These are phyloP conservation scores for Mycena epipterygia DNA, from an alignment of 768 basidiomycete genomes.

Conservation along the genomic window DNA sequence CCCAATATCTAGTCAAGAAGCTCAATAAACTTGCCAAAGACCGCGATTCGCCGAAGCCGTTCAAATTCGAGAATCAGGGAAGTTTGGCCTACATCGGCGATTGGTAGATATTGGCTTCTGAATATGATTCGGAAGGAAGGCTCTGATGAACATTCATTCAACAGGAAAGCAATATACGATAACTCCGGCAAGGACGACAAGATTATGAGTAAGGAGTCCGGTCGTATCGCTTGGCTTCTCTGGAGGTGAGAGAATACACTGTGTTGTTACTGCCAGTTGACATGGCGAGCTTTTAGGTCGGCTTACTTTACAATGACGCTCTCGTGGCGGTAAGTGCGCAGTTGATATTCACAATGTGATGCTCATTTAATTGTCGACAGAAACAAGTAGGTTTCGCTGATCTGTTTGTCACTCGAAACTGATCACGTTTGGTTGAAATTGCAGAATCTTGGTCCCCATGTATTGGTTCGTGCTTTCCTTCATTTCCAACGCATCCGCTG, in stretches of 20 bases:
- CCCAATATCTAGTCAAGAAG: conserved; percentile 72
- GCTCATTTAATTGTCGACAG: conserved; percentile 8
- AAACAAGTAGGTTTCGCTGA: conserved; percentile 32
- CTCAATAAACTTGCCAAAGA: conserved; percentile 75
- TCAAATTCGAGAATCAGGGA: conserved; percentile 80
- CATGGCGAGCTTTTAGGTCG: conserved; percentile 46
- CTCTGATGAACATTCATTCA: conserved; percentile 14
- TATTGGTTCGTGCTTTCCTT: conserved; percentile 64
- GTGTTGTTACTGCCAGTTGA: neutral
- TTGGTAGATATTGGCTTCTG: conserved; percentile 59
- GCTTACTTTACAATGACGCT: conserved; percentile 87
- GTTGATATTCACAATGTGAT: neutral
- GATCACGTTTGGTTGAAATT: neutral
- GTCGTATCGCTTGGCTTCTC: conserved; percentile 81
- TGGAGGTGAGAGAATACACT: conserved; percentile 64
- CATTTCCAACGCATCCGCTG: conserved; percentile 19
- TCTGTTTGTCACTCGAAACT: conserved; percentile 21
- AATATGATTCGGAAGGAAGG: neutral
- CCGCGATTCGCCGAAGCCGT: conserved; percentile 61
- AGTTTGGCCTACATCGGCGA: conserved; percentile 86
- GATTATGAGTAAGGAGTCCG: conserved; percentile 71
- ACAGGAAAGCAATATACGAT: conserved; percentile 87
- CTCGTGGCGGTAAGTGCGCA: conserved; percentile 59
- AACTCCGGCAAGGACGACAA: conserved; percentile 64
- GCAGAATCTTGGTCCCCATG: conserved; percentile 74